Percentiles rank a stretch among this genome's conserved stretches.
phyloP scores from a whole-genome alignment of 345 rosid species.

The Draba incana region DNA sequence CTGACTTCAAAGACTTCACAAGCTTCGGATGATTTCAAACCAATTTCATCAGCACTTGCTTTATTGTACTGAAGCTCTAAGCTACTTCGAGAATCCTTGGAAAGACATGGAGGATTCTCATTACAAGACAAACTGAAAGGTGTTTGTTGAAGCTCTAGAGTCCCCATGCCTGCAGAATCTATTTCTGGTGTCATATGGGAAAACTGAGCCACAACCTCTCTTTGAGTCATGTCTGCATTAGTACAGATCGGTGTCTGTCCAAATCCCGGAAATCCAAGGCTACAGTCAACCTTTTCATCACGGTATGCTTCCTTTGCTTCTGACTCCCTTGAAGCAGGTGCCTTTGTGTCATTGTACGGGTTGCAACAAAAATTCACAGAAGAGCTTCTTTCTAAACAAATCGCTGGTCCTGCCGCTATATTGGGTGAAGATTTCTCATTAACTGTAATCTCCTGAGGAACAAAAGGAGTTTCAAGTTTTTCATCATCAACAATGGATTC shows the following conservation, averaged over 20 bases:
- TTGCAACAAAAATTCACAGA: conserved; percentile 14
- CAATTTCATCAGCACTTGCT: conserved; percentile 17
- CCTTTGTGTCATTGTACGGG: background rate
- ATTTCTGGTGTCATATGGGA: background rate
- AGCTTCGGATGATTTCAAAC: conserved; percentile 17
- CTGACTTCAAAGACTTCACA: background rate
- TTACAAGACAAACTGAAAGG: conserved; percentile 15
- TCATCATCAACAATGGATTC: conserved; percentile 19
- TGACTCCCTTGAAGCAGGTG: conserved; percentile 14
- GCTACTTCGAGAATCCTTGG: background rate
- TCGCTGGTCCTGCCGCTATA: background rate
- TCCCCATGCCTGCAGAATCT: conserved; percentile 8
- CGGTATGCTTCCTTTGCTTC: conserved; percentile 15
- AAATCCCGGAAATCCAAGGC: conserved; percentile 15
- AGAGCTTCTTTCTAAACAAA: conserved; percentile 26
- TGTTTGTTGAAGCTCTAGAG: background rate
- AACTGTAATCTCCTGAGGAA: conserved; percentile 8
- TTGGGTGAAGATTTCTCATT: background rate
- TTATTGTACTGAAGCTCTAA: conserved; percentile 11
- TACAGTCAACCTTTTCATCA: conserved; percentile 8
- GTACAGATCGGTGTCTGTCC: conserved; percentile 8
- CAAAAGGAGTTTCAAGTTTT: conserved; percentile 6
- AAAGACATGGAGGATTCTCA: conserved; percentile 16
- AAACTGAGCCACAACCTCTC: conserved; percentile 8
- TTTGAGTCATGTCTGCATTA: conserved; percentile 14